Evolutionary conservation across 192 early-diverging fungal species (phyloP).

Genomic region (Ambispora gerdemannii): DNA sequence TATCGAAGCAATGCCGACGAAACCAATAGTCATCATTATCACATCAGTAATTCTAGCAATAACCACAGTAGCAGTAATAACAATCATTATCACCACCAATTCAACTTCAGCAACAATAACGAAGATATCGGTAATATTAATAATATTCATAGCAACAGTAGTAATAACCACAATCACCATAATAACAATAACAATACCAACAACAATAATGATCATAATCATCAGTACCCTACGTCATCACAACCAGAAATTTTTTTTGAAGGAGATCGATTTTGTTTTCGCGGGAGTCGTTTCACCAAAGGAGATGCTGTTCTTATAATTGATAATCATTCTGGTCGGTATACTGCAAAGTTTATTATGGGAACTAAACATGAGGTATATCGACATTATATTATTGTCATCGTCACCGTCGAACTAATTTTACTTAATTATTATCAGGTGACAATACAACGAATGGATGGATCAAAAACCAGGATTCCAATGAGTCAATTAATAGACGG

Average conservation of each 20-base stretch:
- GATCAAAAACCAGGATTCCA: conserved; percentile 25
- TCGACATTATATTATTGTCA: not conserved
- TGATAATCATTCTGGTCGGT: conserved; percentile 21
- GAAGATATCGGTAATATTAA: not conserved
- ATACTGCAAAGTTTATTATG: conserved; percentile 23
- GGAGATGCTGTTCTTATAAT: conserved; percentile 24
- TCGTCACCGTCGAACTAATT: not conserved
- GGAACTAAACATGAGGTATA: conserved; percentile 21
- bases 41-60: conserved; percentile 2
- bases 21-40: not conserved
- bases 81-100: conserved; percentile 6
- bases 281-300: conserved; percentile 1
- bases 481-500: conserved; percentile 24
- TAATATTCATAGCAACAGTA: not conserved
- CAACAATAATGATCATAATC: conserved; percentile 10
- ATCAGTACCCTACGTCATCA: not conserved
- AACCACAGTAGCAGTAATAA: not conserved
- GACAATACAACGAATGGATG: conserved; percentile 24
- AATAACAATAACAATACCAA: not conserved
- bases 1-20: not conserved
- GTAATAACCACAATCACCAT: not conserved
- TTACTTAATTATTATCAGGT: conserved; percentile 2
- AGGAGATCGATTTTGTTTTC: conserved; percentile 16
- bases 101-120: conserved; percentile 1
- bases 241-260: not conserved